phyloP scores from a whole-genome alignment of 768 basidiomycete genomes.

The Cubamyces sp. region DNA sequence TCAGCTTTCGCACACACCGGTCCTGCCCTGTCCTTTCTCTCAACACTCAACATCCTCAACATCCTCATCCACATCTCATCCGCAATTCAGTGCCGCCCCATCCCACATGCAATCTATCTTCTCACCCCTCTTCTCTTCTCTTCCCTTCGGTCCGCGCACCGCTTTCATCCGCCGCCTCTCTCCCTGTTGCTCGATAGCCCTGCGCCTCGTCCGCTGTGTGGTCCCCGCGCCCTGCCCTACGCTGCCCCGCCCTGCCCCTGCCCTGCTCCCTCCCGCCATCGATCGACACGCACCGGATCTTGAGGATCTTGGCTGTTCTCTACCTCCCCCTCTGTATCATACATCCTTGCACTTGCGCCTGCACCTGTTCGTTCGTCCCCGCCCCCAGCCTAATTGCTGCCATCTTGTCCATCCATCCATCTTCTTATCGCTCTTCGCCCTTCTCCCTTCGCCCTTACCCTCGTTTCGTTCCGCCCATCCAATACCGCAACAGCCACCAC shows the following conservation, averaged over 20 bases:
- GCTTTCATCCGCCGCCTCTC: not conserved
- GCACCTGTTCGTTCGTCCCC: not conserved
- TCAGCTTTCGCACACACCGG: not conserved
- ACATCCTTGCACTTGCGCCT: slow-evolving; percentile 8
- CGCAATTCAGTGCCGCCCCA: slow-evolving; percentile 3
- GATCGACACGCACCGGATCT: slow-evolving; percentile 21
- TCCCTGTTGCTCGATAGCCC: not conserved
- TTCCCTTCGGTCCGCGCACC: not conserved
- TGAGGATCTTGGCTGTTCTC: slow-evolving; percentile 21
- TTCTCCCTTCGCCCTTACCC: not conserved
- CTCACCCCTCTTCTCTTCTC: slow-evolving; percentile 5
- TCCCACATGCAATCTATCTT: slow-evolving; percentile 7
- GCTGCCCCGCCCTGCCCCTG: not conserved
- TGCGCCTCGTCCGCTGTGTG: not conserved
- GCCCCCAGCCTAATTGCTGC: not conserved
- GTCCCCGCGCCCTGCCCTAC: not conserved
- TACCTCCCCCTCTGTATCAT: slow-evolving; percentile 14
- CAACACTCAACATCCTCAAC: not conserved
- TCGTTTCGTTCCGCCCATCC: not conserved
- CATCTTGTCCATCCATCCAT: not conserved
- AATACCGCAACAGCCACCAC: not conserved
- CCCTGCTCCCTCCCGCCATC: not conserved
- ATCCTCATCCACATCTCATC: not conserved
- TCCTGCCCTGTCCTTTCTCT: not conserved
- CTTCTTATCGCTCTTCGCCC: not conserved